phyloP scores from a whole-genome alignment of 768 basidiomycete genomes.

The Flagelloscypha sp. region DNA sequence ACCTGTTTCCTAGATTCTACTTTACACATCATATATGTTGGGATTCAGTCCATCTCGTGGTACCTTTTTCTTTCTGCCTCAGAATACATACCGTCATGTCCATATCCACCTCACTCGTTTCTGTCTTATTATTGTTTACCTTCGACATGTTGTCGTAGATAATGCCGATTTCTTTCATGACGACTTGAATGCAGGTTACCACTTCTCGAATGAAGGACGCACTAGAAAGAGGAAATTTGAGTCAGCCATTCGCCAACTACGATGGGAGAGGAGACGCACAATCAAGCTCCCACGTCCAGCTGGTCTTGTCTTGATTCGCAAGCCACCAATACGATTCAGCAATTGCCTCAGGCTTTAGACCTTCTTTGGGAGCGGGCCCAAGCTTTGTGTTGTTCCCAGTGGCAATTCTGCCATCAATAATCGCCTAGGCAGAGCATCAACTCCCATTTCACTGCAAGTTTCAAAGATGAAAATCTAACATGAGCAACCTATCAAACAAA shows the following conservation, averaged over 20 bases:
- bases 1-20: no score
- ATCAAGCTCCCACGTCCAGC: slow-evolving; percentile 78
- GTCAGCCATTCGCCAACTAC: no score
- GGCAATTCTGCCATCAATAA: slow-evolving; percentile 72
- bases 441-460: neutral
- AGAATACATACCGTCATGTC: no score
- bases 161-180: neutral
- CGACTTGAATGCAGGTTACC: slow-evolving; percentile 22
- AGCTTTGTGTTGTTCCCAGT: slow-evolving; percentile 3
- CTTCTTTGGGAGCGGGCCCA: neutral
- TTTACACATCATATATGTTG: no score
- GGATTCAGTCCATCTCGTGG: no score
- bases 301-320: slow-evolving; percentile 58
- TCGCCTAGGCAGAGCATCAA: slow-evolving; percentile 33
- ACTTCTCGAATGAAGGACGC: slow-evolving; percentile 39
- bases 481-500: slow-evolving; percentile 48
- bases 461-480: slow-evolving; percentile 34
- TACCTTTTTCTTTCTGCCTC: no score
- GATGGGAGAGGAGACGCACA: slow-evolving; percentile 45
- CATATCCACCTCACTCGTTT: no score
- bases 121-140: no score
- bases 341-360: slow-evolving; percentile 59
- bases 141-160: neutral
- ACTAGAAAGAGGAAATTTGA: slow-evolving; percentile 18
- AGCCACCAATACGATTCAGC: slow-evolving; percentile 63